A percentile compares a stretch with the other conserved stretches of the same genome.
phyloP scores from a whole-genome alignment of 2,329 filamentous ascomycete genomes.

The Ceratocystis albifundus region DNA sequence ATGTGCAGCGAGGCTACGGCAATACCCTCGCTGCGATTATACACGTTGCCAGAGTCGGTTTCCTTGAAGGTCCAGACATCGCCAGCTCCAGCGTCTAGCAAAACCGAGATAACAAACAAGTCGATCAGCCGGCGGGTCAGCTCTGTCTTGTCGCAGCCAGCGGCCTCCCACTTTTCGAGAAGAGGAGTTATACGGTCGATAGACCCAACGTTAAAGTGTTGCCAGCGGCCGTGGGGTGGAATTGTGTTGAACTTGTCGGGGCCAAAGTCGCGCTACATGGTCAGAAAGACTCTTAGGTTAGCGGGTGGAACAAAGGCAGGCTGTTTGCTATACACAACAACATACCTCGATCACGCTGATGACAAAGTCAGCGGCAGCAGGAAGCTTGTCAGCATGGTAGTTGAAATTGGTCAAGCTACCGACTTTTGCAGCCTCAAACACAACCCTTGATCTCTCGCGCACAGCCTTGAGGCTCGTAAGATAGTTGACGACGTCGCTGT shows the following conservation, averaged over 20 bases:
- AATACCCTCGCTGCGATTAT: conserved; percentile 40
- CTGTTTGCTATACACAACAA: neutral
- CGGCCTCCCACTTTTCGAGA: conserved; percentile 36
- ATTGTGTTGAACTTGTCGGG: conserved; percentile 37
- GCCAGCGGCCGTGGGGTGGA: conserved; percentile 48
- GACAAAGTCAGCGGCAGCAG: conserved; percentile 35
- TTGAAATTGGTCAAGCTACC: conserved; percentile 35
- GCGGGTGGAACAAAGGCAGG: neutral
- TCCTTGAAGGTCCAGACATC: conserved; percentile 40
- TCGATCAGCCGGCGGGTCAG: conserved; percentile 45
- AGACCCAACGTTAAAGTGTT: conserved; percentile 50
- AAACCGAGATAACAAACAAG: conserved; percentile 49
- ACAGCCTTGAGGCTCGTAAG: conserved; percentile 32
- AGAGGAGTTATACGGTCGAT: conserved; percentile 39
- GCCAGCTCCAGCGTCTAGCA: conserved; percentile 45
- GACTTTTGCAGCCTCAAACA: conserved; percentile 31
- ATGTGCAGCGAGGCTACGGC: conserved; percentile 41
- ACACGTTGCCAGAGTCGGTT: conserved; percentile 29
- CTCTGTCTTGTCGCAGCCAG: conserved; percentile 35
- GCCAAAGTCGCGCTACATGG: conserved; percentile 38
- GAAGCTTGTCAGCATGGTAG: conserved; percentile 32
- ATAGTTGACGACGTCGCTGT: conserved; percentile 27
- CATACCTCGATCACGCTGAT: conserved; percentile 34
- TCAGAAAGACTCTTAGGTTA: neutral
- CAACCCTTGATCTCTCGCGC: conserved; percentile 30